phyloP scores from a whole-genome alignment of 2,329 filamentous ascomycete species.

The Aspergillus jensenii region DNA sequence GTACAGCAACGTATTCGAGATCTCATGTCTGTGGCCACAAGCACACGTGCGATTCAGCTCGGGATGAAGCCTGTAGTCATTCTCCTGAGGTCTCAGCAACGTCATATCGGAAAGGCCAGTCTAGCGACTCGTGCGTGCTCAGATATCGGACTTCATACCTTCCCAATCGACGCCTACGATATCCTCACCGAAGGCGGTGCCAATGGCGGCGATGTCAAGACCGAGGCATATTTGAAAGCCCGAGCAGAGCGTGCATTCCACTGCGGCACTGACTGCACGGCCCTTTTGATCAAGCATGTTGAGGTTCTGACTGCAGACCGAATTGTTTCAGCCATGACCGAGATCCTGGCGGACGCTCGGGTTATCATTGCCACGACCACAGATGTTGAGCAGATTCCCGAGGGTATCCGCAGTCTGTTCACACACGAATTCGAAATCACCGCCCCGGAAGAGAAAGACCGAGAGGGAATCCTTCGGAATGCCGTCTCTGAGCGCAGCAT shows the following conservation, averaged over 20 bases:
- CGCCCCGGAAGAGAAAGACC: slow-evolving; percentile 87
- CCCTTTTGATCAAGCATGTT: slow-evolving; percentile 82
- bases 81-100: slow-evolving; percentile 84
- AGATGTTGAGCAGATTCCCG: slow-evolving; percentile 90
- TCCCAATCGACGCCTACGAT: slow-evolving; percentile 87
- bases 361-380: slow-evolving; percentile 93
- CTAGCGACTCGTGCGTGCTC: slow-evolving; percentile 74
- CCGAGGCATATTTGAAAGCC: slow-evolving; percentile 83
- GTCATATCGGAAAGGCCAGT: slow-evolving; percentile 88
- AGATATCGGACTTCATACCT: slow-evolving; percentile 87
- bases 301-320: slow-evolving; percentile 89
- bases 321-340: slow-evolving; percentile 80
- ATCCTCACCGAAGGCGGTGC: slow-evolving; percentile 88
- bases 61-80: slow-evolving; percentile 86
- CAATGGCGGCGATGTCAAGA: slow-evolving; percentile 88
- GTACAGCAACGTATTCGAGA: slow-evolving; percentile 74
- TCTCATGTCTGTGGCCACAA: slow-evolving; percentile 84
- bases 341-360: slow-evolving; percentile 74
- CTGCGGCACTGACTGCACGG: slow-evolving; percentile 81
- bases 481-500: slow-evolving; percentile 76
- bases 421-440: slow-evolving; percentile 93
- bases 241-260: slow-evolving; percentile 84
- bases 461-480: slow-evolving; percentile 79
- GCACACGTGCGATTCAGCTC: slow-evolving; percentile 79
- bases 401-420: slow-evolving; percentile 85